phyloP scores from a whole-genome alignment of 2,329 filamentous ascomycete genomes.

The Alternaria triticina region DNA sequence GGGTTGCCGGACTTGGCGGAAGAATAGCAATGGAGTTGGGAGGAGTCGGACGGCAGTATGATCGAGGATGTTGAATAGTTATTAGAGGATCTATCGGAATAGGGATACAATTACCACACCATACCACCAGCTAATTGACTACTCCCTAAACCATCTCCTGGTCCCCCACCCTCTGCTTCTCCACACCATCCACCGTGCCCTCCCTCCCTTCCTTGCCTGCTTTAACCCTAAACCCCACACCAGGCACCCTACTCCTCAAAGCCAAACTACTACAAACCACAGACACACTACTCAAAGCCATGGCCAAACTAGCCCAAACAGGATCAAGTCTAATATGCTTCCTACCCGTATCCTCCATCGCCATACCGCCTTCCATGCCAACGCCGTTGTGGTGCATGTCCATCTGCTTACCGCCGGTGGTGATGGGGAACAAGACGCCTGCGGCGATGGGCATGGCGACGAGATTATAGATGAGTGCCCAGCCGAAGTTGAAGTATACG shows the following conservation, averaged over 20 bases:
- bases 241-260: conserved; percentile 61
- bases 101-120: not conserved
- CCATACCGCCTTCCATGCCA: conserved; percentile 41
- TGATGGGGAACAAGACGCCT: conserved; percentile 74
- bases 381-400: conserved; percentile 41
- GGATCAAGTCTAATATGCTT: conserved; percentile 71
- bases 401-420: conserved; percentile 56
- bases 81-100: not conserved
- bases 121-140: not conserved
- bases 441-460: conserved; percentile 81
- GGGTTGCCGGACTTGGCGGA: not conserved
- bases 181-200: not conserved
- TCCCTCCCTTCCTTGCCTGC: not conserved
- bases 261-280: conserved; percentile 83
- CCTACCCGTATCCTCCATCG: conserved; percentile 49
- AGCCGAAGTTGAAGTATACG: conserved; percentile 84
- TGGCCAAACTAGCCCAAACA: conserved; percentile 87
- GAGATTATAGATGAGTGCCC: conserved; percentile 84
- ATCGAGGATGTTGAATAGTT: not conserved
- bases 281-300: conserved; percentile 90
- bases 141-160: not conserved
- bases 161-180: not conserved
- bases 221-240: conserved; percentile 51
- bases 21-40: not conserved
- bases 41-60: not conserved